These are phyloP conservation scores for Closterium sp. DNA, from an alignment of 139 green algal genomes.

Conservation along the genomic window DNA sequence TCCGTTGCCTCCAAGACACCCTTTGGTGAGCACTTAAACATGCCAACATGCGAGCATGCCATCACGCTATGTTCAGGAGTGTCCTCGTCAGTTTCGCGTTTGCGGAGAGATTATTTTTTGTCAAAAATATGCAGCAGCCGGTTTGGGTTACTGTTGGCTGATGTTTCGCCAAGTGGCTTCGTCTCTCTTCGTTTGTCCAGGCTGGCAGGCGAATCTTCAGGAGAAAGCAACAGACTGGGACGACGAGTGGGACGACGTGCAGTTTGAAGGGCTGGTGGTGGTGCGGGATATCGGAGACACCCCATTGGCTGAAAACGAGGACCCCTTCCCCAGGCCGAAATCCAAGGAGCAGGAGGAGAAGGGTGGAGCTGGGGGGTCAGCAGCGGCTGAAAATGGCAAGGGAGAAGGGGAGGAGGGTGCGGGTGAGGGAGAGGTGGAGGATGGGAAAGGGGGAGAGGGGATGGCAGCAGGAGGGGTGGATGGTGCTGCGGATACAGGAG, in stretches of 20 bases:
- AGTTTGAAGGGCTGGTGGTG: background rate
- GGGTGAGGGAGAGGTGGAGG: background rate
- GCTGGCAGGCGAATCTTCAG: slow-evolving; percentile 37
- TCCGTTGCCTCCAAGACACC: no score
- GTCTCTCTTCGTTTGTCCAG: background rate
- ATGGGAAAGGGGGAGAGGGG: background rate
- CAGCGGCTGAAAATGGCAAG: background rate
- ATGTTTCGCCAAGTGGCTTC: background rate
- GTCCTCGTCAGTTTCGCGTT: background rate
- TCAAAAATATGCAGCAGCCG: background rate
- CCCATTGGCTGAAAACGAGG: background rate
- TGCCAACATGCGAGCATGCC: background rate
- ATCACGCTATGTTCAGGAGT: background rate
- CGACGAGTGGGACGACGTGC: slow-evolving; percentile 45
- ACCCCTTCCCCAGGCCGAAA: background rate
- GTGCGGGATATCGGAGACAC: background rate
- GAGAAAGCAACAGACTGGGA: slow-evolving; percentile 42
- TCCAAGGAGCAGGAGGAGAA: background rate
- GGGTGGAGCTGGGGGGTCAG: background rate
- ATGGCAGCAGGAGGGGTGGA: background rate
- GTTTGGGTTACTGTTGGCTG: background rate
- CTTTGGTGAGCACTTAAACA: no score
- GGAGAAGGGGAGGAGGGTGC: background rate
- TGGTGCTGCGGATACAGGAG: background rate
- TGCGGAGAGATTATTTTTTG: background rate